Conservation (phyloP, 148 eudicot genomes). For the Vaccinium macrocarpon region DNA sequence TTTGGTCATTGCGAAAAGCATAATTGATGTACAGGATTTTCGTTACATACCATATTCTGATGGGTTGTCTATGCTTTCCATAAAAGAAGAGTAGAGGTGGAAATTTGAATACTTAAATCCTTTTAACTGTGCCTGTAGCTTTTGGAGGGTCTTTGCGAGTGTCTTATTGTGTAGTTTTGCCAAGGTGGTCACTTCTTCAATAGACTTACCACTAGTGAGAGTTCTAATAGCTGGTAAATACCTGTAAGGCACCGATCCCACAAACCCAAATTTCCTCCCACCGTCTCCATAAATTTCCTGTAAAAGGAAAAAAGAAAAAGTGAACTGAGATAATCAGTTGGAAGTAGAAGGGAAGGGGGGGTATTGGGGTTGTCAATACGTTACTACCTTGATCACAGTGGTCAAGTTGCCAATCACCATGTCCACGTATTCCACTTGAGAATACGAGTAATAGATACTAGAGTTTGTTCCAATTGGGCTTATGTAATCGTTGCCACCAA, state of each 20-base stretch:
- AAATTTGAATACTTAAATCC: slow-evolving; percentile 31
- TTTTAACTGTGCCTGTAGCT: slow-evolving; percentile 17
- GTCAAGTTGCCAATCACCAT: slow-evolving; percentile 41
- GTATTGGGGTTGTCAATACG: background rate
- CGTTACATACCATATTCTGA: slow-evolving; percentile 20
- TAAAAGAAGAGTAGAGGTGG: slow-evolving; percentile 24
- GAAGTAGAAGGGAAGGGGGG: background rate
- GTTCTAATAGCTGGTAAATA: slow-evolving; percentile 30
- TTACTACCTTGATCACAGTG: slow-evolving; percentile 26
- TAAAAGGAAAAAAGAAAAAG: background rate
- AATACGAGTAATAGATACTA: slow-evolving; percentile 8
- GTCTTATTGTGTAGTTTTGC: slow-evolving; percentile 27
- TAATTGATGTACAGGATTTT: background rate
- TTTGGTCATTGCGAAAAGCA: background rate
- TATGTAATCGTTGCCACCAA: slow-evolving; percentile 39
- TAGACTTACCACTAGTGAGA: slow-evolving; percentile 22
- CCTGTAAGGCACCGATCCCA: slow-evolving; percentile 30
- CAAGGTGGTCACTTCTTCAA: slow-evolving; percentile 18
- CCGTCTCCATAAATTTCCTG: slow-evolving; percentile 23
- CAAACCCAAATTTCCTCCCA: slow-evolving; percentile 45
- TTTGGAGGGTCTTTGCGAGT: slow-evolving; percentile 15
- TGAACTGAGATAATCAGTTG: background rate
- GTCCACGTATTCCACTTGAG: slow-evolving; percentile 19
- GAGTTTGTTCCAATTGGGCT: slow-evolving; percentile 18
- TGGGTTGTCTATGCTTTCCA: slow-evolving; percentile 29